A percentile compares a stretch with the other conserved stretches of the same genome.
Evolutionary conservation across 2,329 filamentous ascomycete species (phyloP).

Genomic region (Knoxdaviesia proteae): DNA sequence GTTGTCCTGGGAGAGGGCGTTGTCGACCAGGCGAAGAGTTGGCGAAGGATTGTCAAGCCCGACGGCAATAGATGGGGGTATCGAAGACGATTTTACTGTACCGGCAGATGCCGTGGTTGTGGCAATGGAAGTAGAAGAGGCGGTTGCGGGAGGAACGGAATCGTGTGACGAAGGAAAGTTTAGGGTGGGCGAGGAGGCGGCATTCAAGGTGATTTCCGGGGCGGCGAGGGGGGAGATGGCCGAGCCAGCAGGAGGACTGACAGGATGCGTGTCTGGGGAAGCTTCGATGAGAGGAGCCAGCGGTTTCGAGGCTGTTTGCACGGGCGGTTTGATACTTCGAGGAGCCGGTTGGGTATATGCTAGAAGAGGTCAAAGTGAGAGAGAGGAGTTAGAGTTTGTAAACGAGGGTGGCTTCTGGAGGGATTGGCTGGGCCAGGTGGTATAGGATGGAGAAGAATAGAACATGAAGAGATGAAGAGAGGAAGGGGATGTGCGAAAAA

Average conservation of each 20-base stretch:
- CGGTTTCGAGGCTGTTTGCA: slow-evolving; percentile 9
- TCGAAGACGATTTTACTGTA: too few species aligned
- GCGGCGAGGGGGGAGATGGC: too few species aligned
- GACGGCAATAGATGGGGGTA: too few species aligned
- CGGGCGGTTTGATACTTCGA: slow-evolving; percentile 16
- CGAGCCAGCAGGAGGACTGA: neutral
- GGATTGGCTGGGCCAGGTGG: neutral
- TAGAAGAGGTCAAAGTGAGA: slow-evolving; percentile 9
- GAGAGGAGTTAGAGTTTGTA: neutral
- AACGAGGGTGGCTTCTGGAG: neutral
- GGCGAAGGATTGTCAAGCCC: neutral
- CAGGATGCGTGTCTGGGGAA: slow-evolving; percentile 8
- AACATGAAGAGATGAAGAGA: slow-evolving; percentile 3
- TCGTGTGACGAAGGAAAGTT: too few species aligned
- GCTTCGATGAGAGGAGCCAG: slow-evolving; percentile 12
- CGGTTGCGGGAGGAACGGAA: too few species aligned
- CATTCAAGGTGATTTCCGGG: too few species aligned
- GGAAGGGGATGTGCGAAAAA: slow-evolving; percentile 6
- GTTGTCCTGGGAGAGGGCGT: slow-evolving; percentile 15
- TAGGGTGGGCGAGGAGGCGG: too few species aligned
- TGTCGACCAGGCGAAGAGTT: neutral
- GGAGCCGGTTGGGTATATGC: slow-evolving; percentile 42
- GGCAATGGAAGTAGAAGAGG: neutral
- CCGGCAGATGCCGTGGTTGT: slow-evolving; percentile 1
- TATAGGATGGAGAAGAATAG: neutral